Evolutionary conservation across 169 alveolate species (phyloP).

Genomic region (Plasmodium ovale): DNA sequence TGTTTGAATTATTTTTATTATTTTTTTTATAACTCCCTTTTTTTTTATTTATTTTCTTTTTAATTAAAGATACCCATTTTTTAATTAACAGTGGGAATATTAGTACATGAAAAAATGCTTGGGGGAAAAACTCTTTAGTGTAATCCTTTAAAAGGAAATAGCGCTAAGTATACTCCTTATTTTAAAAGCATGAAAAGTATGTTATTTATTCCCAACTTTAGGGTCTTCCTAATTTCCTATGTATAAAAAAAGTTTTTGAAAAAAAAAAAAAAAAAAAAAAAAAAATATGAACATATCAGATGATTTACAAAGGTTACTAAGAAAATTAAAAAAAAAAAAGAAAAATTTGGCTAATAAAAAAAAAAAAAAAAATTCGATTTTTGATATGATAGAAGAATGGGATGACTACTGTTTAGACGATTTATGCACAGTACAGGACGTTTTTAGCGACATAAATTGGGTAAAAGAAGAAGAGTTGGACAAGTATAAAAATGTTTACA

Average conservation of each 20-base stretch:
- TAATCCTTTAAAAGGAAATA: background rate
- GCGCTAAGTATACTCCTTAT: background rate
- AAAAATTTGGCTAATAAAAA: background rate
- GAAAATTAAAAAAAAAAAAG: constrained; percentile 25
- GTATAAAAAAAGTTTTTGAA: background rate
- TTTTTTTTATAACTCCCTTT: background rate
- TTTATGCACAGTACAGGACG: constrained; percentile 1
- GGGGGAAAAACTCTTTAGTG: background rate
- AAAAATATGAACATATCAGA: background rate
- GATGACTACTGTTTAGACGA: background rate
- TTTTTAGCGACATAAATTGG: background rate
- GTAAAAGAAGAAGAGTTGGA: background rate
- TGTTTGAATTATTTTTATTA: background rate
- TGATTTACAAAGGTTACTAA: background rate
- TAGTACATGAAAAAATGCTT: background rate
- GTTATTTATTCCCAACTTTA: background rate
- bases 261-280: background rate
- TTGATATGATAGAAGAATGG: background rate
- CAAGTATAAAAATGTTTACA: constrained; percentile 40
- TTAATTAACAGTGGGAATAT: background rate
- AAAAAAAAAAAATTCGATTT: background rate
- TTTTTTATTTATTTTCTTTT: constrained; percentile 1
- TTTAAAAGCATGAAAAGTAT: background rate
- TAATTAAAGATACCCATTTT: background rate
- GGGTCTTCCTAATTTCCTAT: background rate